Conservation (phyloP, 768 basidiomycete genomes). For the Megacollybia marginata region DNA sequence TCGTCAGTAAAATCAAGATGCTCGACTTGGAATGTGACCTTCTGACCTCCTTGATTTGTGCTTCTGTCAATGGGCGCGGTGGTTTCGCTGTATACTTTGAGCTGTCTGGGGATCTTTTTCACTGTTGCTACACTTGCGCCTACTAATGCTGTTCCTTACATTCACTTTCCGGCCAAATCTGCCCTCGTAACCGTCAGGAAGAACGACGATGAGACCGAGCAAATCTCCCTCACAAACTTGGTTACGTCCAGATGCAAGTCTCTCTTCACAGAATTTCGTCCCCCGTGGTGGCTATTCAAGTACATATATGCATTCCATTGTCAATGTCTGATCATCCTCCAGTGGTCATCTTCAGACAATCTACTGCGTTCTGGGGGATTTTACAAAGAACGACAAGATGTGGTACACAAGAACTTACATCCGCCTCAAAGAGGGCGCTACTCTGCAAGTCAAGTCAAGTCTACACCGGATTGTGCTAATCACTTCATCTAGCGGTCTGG, state of each 20-base stretch:
- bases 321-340: neutral
- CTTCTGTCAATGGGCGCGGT: slow-evolving; percentile 13
- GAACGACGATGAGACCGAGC: neutral
- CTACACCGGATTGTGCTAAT: neutral
- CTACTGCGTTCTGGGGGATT: slow-evolving; percentile 28
- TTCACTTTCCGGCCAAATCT: too few species aligned
- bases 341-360: slow-evolving; percentile 32
- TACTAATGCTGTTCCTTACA: too few species aligned
- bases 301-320: neutral
- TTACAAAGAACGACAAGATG: slow-evolving; percentile 26
- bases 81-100: neutral
- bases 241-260: neutral
- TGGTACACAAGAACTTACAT: slow-evolving; percentile 27
- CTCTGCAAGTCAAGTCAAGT: slow-evolving; percentile 19
- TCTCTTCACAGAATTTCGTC: neutral
- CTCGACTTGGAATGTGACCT: too few species aligned
- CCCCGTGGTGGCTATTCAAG: neutral
- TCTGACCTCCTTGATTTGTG: too few species aligned
- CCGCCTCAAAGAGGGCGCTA: slow-evolving; percentile 29
- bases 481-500: slow-evolving; percentile 23
- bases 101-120: neutral
- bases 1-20: too few species aligned
- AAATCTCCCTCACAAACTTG: neutral
- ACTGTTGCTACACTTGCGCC: neutral
- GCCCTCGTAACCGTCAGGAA: neutral